Base-by-base conservation (phyloP, 139 green algal genomes). In the Chlamydomonas sp. region DNA sequence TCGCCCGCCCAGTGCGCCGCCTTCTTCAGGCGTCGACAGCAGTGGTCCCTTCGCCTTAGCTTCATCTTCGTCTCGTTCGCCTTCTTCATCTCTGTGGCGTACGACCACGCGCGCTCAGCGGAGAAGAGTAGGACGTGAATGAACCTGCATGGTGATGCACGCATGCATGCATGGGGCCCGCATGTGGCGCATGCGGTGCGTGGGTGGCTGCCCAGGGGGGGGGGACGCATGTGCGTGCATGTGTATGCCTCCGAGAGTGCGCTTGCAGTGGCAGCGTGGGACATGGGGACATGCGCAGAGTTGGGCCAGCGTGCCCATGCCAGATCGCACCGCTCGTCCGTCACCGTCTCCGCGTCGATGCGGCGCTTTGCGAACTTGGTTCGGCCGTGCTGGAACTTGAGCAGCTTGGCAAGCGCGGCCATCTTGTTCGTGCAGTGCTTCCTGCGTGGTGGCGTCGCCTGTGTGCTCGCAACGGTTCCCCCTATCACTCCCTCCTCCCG, bases 81-180 rank as follows among this genome's bases (percentile, higher is more conserved):
- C 31, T 87, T 80, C 76, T 97, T 97, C 0, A 97, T 72, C 65
- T 95, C 86, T 87, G 95, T 97, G 31, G 89, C 91, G 24, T 90
- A 83, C 0, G 81, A 76, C 92, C 92, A 98, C 5, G 83, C 86
- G 0, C 92, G 80, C 84, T 98, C 92, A 4, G 92, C 87, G 24
- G 48, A 79, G 48, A 95, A 85, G 30, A 98, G 79, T 13, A 84
- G 81, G 28, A 98, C 89, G 66, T 90, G 77, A 67, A 98, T 74
- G 67, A 91, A 78, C 73, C 91, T 97, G 85, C 37, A 64, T 0
- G 5, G 31, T 16, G 26, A 63, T 63, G 54, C 13, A 20, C 20
- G 43, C 20, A 54, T 13, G 20, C 26, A 43, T 13, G 28, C 20
- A 54, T 54, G 43, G 13, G 43, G 13, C n/a, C n/a, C n/a, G n/a